Evolutionary conservation across 1,284 basidiomycete species (phyloP), one percentile per base, ranked within the genome.

Genomic region (Papiliotrema fonsecae): DNA sequence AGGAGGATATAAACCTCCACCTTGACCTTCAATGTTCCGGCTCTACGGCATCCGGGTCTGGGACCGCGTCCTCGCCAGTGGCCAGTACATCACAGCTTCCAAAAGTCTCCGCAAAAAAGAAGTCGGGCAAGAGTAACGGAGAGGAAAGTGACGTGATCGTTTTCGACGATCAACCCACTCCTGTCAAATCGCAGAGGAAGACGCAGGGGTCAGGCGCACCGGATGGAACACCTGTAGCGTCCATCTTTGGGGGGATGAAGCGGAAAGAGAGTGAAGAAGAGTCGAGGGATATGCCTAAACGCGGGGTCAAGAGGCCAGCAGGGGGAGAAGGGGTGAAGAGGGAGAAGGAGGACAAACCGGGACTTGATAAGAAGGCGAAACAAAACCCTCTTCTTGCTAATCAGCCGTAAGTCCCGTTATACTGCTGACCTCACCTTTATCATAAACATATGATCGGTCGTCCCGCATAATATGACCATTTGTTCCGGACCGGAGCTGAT

Each of bases 1-100:
- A 65, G 34, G 28, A 46, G 1, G 60, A 65, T 42, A 74, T 76
- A 57, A 75, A 75, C 54, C 59, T 64, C 10, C 75, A 76, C 42
- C 58, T 76, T 25, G 74, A 76, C 56, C 51, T 64, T 3, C 64
- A 61, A 42, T 73, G 66, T 49, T 56, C 52, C 2, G 62, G 61
- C 16, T 21, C 32, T 7, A 9, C 38, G 10, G 18, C 19, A 40
- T 11, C 10, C 24, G 9, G 9, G 7, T 37, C 36, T 32, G 9
- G 9, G 9, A 32, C 30, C 4, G 14, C 43, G 19, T 3, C 36
- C 14, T 19, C 30, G 31, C 21, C 40, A 24, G 14, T 34, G 14
- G 25, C 28, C 42, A n/a, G 21, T 21, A 14, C 45, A 24, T 30
- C 30, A n/a, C 30, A 32, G 30, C 9, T n/a, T 32, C 10, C 30